phyloP scores from a whole-genome alignment of 257 asterid species.

The Osmanthus fragrans region DNA sequence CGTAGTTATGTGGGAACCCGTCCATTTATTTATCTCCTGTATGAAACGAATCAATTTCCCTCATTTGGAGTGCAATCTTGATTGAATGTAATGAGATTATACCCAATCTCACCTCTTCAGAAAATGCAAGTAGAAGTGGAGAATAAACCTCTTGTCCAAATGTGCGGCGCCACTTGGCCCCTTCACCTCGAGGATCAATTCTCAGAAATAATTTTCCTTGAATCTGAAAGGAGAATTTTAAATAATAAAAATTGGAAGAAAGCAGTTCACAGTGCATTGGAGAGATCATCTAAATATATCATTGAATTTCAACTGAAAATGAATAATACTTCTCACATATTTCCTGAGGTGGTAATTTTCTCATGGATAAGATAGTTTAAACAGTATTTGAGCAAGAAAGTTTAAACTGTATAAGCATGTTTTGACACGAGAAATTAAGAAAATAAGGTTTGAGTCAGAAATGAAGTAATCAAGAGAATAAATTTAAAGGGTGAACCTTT shows the following conservation, averaged over 20 bases:
- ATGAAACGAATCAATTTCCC: conserved; percentile 18
- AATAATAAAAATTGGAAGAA: conserved; percentile 16
- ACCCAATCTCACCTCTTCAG: conserved; percentile 59
- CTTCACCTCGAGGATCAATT: conserved; percentile 74
- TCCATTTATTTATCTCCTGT: conserved; percentile 66
- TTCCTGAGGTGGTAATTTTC: neutral
- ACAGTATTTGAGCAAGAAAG: neutral
- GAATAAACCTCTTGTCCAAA: conserved; percentile 80
- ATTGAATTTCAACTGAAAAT: neutral
- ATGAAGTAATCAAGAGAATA: neutral
- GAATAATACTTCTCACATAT: neutral
- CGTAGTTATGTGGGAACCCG: conserved; percentile 49
- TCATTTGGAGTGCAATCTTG: conserved; percentile 7
- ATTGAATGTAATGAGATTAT: conserved; percentile 6
- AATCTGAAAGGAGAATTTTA: conserved; percentile 38
- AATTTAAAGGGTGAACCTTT: neutral
- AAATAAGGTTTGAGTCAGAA: neutral
- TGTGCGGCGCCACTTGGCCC: conserved; percentile 85
- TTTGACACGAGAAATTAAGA: neutral
- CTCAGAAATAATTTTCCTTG: conserved; percentile 68
- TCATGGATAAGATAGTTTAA: neutral
- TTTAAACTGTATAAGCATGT: neutral
- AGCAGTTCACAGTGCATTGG: conserved; percentile 12
- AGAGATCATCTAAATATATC: neutral
- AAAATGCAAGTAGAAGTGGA: conserved; percentile 74